phyloP scores from a whole-genome alignment of 1,284 basidiomycete genomes.

The Trametes pubescens region DNA sequence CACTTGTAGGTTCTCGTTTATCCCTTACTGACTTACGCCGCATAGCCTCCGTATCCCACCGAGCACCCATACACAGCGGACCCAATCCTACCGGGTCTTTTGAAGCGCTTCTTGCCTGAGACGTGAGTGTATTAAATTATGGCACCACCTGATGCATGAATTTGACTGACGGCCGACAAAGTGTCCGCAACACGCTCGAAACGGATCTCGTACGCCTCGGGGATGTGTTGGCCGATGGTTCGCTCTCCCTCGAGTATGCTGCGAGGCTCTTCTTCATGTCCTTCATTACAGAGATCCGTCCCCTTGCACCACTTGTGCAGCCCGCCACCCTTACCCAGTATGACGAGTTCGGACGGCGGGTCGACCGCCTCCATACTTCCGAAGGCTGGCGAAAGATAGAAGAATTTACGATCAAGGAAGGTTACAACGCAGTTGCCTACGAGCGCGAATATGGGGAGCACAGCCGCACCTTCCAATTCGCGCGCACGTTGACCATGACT shows the following conservation, averaged over 20 bases:
- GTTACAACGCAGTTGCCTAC: slow-evolving; percentile 68
- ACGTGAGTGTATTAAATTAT: slow-evolving; percentile 42
- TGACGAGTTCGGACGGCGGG: slow-evolving; percentile 70
- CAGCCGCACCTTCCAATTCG: slow-evolving; percentile 67
- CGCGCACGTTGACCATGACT: slow-evolving; percentile 64
- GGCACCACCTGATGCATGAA: neutral
- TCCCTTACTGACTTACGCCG: neutral
- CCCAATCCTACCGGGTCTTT: slow-evolving; percentile 60
- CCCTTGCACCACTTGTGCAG: slow-evolving; percentile 12
- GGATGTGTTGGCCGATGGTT: slow-evolving; percentile 57
- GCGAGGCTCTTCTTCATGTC: slow-evolving; percentile 42
- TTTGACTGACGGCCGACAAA: neutral
- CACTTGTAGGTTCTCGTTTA: neutral
- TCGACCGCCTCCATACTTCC: slow-evolving; percentile 70
- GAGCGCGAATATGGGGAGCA: slow-evolving; percentile 63
- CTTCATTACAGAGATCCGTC: slow-evolving; percentile 13
- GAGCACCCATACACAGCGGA: slow-evolving; percentile 61
- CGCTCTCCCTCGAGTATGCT: slow-evolving; percentile 27
- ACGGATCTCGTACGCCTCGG: slow-evolving; percentile 64
- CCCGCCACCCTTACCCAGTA: slow-evolving; percentile 53
- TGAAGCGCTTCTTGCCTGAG: slow-evolving; percentile 61
- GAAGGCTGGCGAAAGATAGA: slow-evolving; percentile 78
- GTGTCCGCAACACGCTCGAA: slow-evolving; percentile 48
- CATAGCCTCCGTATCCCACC: neutral
- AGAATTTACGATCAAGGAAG: slow-evolving; percentile 72